Evolutionary conservation across 148 eudicot species (phyloP), one percentile per base, ranked within the genome.

Genomic region (Chenopodium quinoa): DNA sequence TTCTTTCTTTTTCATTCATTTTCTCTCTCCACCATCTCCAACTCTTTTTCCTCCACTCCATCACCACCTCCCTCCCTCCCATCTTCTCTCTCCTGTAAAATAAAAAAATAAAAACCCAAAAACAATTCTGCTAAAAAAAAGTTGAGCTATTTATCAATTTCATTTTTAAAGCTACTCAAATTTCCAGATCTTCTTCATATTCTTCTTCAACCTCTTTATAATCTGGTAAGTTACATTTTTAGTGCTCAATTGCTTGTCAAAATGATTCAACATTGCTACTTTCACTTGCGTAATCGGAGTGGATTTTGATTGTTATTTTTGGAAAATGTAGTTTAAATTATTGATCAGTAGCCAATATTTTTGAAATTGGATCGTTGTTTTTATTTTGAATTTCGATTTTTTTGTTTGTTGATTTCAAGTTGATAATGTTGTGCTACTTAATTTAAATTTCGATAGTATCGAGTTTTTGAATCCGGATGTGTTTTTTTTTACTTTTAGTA

Each of bases 41-140:
- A 11, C 14, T 50, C 14, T 50, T 50, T 50, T 50, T 50, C 13
- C 14, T 50, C 54, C 67, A 1, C n/a, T 22, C 75, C 16, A 22
- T 3, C 78, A 13, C 72, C 40, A 9, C 54, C 54, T 50, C 83
- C 71, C 66, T 79, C 64, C 71, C 82, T 44, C 71, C 80, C 77
- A 66, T n/a, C 71, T 72, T 7, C 65, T 63, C 65, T 62, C 69
- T 34, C 34, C 7, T 56, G 14, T 2, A 25, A n/a, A 63, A 23
- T 22, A n/a, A n/a, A 22, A 34, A 25, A n/a, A 63, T 16, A 32
- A n/a, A n/a, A 12, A 34, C 71, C 37, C 29, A n/a, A n/a, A n/a
- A 40, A 40, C 44, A 40, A 40, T 40, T 40, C 44, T 40, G 44
- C 44, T 40, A 0, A 40, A 40, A 40, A 40, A 5, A 40, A 40